Base-by-base conservation (phyloP, 2,329 filamentous ascomycete genomes). In the Parastagonospora avenae region DNA sequence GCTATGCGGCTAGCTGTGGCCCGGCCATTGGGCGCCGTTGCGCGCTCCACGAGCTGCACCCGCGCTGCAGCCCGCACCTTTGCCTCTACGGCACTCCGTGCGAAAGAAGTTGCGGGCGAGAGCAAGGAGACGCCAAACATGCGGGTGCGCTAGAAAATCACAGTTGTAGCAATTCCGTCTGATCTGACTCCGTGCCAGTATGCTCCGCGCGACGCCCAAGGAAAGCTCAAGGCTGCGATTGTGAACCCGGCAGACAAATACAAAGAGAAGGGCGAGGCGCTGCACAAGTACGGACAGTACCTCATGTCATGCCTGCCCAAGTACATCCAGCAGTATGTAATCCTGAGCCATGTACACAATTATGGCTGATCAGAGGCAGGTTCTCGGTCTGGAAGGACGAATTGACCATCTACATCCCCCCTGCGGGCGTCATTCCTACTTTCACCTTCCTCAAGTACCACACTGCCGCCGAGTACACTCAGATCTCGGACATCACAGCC, bases 361-460 rank as follows among this genome's bases (percentile, higher is more conserved):
- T 16, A 2, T 19, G 6, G 10, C 7, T 58, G 41, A 54, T 46
- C 4, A 8, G n/a, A 12, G 8, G 2, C 54, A 79, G 77, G 50
- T 97, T 97, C 80, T 96, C 92, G 10, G 93, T 99, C 48, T 99
- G 94, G 94, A 99, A 99, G 80, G 94, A 99, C 74, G 94, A 99
- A 78, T 86, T 99, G 73, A 92, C 89, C 66, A 91, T 97, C 74
- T 93, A 95, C 77, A 94, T 97, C 70, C 82, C 91, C 41, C 94
- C 94, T 1, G 79, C 89, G 32, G 94, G 91, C 63, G 86, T 97
- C 65, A 85, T 97, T 63, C 94, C 94, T 33, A 89, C 96, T 67
- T 92, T 99, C 76, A 86, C 84, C 55, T 99, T 99, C 80, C 83
- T 99, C 68, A 97, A 97, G 80, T 89, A 96, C 80, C 96, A 99